These are phyloP conservation scores for Ophiosphaerella korrae DNA, from an alignment of 2,329 filamentous ascomycete species.

Conservation along the genomic window DNA sequence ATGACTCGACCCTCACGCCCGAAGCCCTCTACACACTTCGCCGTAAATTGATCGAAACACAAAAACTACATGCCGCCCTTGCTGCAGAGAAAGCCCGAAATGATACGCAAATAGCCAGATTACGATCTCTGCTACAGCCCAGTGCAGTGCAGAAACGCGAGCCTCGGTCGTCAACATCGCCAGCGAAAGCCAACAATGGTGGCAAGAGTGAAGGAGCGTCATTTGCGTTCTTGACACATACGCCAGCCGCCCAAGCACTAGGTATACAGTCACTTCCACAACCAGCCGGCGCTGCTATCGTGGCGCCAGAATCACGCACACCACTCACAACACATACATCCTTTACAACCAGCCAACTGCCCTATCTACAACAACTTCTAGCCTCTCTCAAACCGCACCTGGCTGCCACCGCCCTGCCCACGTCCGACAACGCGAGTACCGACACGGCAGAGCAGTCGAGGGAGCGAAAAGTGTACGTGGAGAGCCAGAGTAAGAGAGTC, in stretches of 20 bases:
- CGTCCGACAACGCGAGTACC: constrained; percentile 11
- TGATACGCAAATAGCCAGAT: constrained; percentile 68
- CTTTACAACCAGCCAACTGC: constrained; percentile 83
- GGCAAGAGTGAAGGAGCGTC: constrained; percentile 23
- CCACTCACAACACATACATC: constrained; percentile 72
- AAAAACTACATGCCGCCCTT: constrained; percentile 72
- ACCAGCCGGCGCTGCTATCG: constrained; percentile 23
- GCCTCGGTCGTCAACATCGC: constrained; percentile 23
- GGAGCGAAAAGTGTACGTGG: constrained; percentile 81
- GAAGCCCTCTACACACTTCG: constrained; percentile 75
- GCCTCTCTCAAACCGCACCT: constrained; percentile 70
- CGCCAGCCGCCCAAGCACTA: constrained; percentile 52
- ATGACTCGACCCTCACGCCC: constrained; percentile 58
- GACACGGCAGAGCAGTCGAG: constrained; percentile 58
- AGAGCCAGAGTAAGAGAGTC: constrained; percentile 76
- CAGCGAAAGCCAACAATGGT: constrained; percentile 6
- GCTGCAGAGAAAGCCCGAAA: constrained; percentile 74
- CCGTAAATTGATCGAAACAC: constrained; percentile 76
- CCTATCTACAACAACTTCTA: constrained; percentile 74
- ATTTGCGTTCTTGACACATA: constrained; percentile 63
- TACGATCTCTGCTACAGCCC: constrained; percentile 61
- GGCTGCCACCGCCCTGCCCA: constrained; percentile 41
- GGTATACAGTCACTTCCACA: constrained; percentile 49
- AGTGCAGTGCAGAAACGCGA: constrained; percentile 21
- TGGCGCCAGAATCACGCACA: constrained; percentile 41